Conservation (phyloP, 2,329 filamentous ascomycete species). For the Colletotrichum tropicale region DNA sequence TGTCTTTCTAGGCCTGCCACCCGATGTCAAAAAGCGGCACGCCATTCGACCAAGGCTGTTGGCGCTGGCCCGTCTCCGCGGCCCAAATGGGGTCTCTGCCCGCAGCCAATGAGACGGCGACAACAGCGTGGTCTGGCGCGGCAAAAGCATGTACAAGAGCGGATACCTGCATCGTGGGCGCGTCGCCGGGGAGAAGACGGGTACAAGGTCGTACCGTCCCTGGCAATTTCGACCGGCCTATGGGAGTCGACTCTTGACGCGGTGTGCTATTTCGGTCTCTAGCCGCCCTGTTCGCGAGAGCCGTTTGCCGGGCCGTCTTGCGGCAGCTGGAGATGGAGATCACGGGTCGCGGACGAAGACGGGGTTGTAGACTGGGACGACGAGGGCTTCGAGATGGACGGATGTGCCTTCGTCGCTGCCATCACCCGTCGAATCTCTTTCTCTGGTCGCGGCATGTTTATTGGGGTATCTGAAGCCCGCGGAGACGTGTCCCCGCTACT, state of each 20-base stretch:
- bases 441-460: background rate
- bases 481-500: background rate
- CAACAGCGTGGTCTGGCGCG: slow-evolving; percentile 9
- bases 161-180: slow-evolving; percentile 17
- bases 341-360: background rate
- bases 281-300: background rate
- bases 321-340: background rate
- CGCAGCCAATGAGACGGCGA: background rate
- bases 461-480: background rate
- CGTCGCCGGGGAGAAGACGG: slow-evolving; percentile 5
- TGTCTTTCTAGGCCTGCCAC: slow-evolving; percentile 1
- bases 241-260: background rate
- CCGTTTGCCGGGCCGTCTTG: background rate
- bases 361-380: background rate
- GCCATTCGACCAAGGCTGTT: slow-evolving; percentile 1
- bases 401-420: background rate
- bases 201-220: background rate
- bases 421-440: background rate
- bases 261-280: slow-evolving; percentile 8
- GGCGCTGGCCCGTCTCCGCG: slow-evolving; percentile 5
- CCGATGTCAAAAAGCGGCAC: background rate
- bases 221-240: background rate
- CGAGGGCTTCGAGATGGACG: background rate
- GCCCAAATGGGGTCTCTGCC: background rate
- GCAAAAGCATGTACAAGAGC: slow-evolving; percentile 18